phyloP scores from a whole-genome alignment of 108 stramenopile genomes.

The Phaeodactylum tricornutum region DNA sequence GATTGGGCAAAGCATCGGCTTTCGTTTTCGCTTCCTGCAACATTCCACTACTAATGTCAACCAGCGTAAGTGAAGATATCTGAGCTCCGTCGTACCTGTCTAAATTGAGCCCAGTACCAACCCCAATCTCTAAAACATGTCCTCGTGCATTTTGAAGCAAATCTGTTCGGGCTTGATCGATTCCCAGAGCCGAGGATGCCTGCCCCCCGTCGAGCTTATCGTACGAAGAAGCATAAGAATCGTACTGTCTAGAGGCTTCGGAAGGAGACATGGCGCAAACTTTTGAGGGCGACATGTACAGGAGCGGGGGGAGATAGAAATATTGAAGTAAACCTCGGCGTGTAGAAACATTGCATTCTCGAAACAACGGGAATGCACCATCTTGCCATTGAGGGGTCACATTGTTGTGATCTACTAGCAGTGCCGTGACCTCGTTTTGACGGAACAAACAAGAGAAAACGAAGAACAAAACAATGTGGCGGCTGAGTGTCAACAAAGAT shows the following conservation, averaged over 20 bases:
- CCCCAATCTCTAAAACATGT: slow-evolving; percentile 74
- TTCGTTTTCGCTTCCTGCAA: slow-evolving; percentile 36
- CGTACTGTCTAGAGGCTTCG: slow-evolving; percentile 57
- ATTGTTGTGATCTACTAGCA: too few species aligned
- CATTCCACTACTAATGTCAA: slow-evolving; percentile 78
- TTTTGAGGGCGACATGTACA: too few species aligned
- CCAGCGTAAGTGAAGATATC: slow-evolving; percentile 52
- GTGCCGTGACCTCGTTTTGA: too few species aligned
- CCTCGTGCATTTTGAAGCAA: slow-evolving; percentile 48
- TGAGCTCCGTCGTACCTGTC: slow-evolving; percentile 34
- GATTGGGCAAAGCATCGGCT: slow-evolving; percentile 1
- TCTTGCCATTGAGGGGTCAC: too few species aligned
- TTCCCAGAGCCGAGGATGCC: slow-evolving; percentile 47
- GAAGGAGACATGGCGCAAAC: slow-evolving; percentile 43
- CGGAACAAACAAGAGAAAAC: too few species aligned
- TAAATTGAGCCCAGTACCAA: slow-evolving; percentile 77
- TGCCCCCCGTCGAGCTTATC: slow-evolving; percentile 72
- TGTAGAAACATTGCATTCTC: too few species aligned
- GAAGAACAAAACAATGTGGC: too few species aligned
- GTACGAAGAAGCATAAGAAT: slow-evolving; percentile 65
- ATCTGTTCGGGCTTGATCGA: slow-evolving; percentile 54
- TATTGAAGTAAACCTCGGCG: too few species aligned
- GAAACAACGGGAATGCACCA: too few species aligned
- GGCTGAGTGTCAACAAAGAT: too few species aligned
- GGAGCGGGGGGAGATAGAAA: too few species aligned